Evolutionary conservation across 768 basidiomycete genomes (phyloP).

Genomic region (Cystobasidium ongulense): DNA sequence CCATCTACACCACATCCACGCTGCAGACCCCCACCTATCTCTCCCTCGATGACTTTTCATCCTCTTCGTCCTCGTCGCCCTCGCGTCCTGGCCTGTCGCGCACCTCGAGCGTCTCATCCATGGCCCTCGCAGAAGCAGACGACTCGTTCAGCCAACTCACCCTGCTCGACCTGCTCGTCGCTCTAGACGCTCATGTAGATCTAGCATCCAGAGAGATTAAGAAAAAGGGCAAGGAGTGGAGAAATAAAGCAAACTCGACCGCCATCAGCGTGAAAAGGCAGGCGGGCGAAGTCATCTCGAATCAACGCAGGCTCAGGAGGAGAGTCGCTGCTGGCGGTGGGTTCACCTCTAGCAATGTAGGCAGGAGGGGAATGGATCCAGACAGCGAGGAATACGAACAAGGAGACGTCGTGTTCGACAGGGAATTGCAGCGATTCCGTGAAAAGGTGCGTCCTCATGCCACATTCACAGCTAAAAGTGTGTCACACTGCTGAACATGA

Average conservation of each 20-base stretch:
- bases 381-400: constrained; percentile 21
- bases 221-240: constrained; percentile 32
- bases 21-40: constrained; percentile 2
- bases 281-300: not conserved
- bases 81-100: constrained; percentile 25
- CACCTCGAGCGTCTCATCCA: constrained; percentile 14
- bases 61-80: not conserved
- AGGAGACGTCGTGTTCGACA: constrained; percentile 56
- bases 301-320: constrained; percentile 21
- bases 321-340: constrained; percentile 21
- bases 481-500: not conserved
- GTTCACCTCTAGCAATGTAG: constrained; percentile 29
- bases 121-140: constrained; percentile 33
- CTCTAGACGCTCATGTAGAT: constrained; percentile 39
- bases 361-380: constrained; percentile 29
- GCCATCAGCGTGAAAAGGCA: constrained; percentile 12
- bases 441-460: constrained; percentile 56
- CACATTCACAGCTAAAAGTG: not conserved
- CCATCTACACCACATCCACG: not conserved
- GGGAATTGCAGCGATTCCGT: constrained; percentile 77
- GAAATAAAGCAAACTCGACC: constrained; percentile 6
- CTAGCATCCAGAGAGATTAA: constrained; percentile 34
- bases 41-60: constrained; percentile 6
- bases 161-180: constrained; percentile 38
- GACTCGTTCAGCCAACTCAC: constrained; percentile 33